Evolutionary conservation across 179 eudicot genomes (phyloP).

Genomic region (Drosera spatulata): DNA sequence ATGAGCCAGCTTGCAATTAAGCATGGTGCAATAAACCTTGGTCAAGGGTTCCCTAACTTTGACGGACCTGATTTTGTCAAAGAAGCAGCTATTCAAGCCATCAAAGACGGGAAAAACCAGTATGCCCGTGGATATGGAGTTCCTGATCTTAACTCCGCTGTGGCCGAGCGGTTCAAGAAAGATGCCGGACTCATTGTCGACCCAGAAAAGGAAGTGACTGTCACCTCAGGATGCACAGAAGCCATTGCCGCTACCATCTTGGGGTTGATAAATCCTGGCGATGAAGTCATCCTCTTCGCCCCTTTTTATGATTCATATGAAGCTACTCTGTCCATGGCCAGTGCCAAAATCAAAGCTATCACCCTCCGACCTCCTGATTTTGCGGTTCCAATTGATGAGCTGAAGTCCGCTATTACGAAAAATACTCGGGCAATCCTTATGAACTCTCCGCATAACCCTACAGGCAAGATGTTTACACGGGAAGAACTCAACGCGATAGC

Average conservation of each 20-base stretch:
- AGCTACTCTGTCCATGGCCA: conserved; percentile 59
- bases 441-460: conserved; percentile 58
- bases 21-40: conserved; percentile 31
- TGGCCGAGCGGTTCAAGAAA: conserved; percentile 38
- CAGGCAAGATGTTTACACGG: conserved; percentile 51
- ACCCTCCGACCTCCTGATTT: conserved; percentile 46
- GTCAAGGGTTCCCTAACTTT: conserved; percentile 60
- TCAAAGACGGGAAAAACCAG: too few relatives aligned
- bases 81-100: too few relatives aligned
- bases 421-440: conserved; percentile 48
- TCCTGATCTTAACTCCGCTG: conserved; percentile 46
- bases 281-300: conserved; percentile 53
- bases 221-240: conserved; percentile 63
- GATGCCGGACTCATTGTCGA: conserved; percentile 42
- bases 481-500: conserved; percentile 43
- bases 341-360: conserved; percentile 36
- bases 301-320: conserved; percentile 55
- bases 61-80: conserved; percentile 49
- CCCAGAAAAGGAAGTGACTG: conserved; percentile 54
- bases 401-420: conserved; percentile 32
- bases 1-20: too few relatives aligned
- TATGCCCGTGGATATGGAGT: conserved; percentile 41
- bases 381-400: conserved; percentile 39
- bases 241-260: conserved; percentile 55
- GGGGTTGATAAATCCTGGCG: conserved; percentile 50